Percentiles rank a stretch among this genome's conserved stretches.
These are phyloP conservation scores for Aspergillus campestris DNA, from an alignment of 495 filamentous ascomycete species.

Conservation along the genomic window DNA sequence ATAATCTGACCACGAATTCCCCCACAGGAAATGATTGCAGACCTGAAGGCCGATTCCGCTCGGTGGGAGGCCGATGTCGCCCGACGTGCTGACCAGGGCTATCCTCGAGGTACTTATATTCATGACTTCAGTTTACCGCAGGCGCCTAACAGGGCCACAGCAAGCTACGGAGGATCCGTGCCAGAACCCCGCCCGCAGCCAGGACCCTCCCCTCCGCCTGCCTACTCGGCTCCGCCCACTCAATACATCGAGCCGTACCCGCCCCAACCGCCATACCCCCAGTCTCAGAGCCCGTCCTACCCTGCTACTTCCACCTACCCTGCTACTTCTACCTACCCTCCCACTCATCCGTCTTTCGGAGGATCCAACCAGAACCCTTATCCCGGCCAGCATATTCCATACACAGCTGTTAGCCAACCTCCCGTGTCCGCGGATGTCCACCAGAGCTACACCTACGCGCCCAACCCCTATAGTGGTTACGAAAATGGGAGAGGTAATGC, in stretches of 20 bases:
- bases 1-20: slow-evolving; percentile 15
- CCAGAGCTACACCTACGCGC: slow-evolving; percentile 35
- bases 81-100: slow-evolving; percentile 40
- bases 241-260: slow-evolving; percentile 32
- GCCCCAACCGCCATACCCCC: slow-evolving; percentile 24
- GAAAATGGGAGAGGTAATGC: slow-evolving; percentile 36
- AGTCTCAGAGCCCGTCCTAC: slow-evolving; percentile 31
- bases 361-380: slow-evolving; percentile 28
- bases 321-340: slow-evolving; percentile 27
- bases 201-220: slow-evolving; percentile 32
- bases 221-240: slow-evolving; percentile 31
- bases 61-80: slow-evolving; percentile 69
- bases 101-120: slow-evolving; percentile 39
- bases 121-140: slow-evolving; percentile 36
- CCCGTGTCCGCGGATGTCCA: slow-evolving; percentile 34
- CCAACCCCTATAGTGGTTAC: slow-evolving; percentile 28
- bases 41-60: slow-evolving; percentile 72
- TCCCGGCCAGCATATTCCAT: slow-evolving; percentile 30
- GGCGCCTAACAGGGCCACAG: slow-evolving; percentile 27
- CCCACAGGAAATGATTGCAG: slow-evolving; percentile 75
- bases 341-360: slow-evolving; percentile 25
- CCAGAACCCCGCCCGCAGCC: slow-evolving; percentile 32
- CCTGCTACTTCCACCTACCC: slow-evolving; percentile 26
- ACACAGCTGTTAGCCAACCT: slow-evolving; percentile 29
- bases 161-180: slow-evolving; percentile 28